A percentile compares a stretch with the other conserved stretches of the same genome.
Evolutionary conservation across 2,329 filamentous ascomycete genomes (phyloP).

Genomic region (Emydomyces testavorans): DNA sequence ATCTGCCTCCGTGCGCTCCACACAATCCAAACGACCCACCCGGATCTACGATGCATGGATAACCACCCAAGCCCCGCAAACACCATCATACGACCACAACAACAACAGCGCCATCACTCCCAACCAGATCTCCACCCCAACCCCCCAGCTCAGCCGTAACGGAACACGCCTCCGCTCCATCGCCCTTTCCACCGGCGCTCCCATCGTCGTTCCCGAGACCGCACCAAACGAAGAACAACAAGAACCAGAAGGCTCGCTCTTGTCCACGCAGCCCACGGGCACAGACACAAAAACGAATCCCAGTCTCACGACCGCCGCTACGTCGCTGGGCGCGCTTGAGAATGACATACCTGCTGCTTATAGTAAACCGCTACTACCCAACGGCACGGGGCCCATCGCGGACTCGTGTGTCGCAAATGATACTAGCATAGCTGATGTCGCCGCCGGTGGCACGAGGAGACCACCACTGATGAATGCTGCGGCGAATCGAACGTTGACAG

Average conservation of each 20-base stretch:
- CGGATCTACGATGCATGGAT: slow-evolving; percentile 8
- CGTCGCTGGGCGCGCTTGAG: background rate
- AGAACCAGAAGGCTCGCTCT: slow-evolving; percentile 11
- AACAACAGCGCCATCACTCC: background rate
- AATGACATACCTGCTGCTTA: background rate
- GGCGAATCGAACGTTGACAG: slow-evolving; percentile 41
- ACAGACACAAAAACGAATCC: slow-evolving; percentile 24
- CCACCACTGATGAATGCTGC: background rate
- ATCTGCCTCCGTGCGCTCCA: background rate
- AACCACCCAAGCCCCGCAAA: background rate
- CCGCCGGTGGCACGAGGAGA: background rate
- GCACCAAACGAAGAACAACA: background rate
- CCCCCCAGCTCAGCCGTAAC: background rate
- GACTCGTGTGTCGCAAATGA: background rate
- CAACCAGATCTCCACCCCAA: background rate
- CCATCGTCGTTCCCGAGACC: slow-evolving; percentile 5
- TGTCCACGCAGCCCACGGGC: slow-evolving; percentile 14
- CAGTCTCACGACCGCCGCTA: slow-evolving; percentile 5
- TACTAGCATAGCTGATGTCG: background rate
- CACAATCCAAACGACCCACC: background rate
- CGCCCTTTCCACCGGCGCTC: slow-evolving; percentile 6
- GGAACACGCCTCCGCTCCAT: slow-evolving; percentile 15
- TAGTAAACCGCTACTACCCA: background rate
- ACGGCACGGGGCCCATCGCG: background rate
- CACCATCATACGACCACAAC: background rate